phyloP scores from a whole-genome alignment of 2,329 filamentous ascomycete species.

The Paecilomyces fulvus region DNA sequence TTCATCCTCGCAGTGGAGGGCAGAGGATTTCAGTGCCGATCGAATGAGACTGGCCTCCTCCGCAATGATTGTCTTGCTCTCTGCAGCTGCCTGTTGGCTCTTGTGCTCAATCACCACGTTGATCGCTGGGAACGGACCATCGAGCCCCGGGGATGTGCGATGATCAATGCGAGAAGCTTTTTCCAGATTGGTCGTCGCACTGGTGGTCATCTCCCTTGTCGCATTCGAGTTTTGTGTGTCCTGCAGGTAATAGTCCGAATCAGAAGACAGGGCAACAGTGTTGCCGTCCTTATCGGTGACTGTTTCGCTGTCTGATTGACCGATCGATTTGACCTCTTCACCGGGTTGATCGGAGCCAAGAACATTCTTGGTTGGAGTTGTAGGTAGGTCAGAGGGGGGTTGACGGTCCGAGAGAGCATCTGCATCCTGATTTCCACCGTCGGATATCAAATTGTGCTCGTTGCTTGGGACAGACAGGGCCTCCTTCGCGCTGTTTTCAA shows the following conservation, averaged over 20 bases:
- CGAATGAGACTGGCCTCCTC: conserved; percentile 25
- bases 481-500: not conserved
- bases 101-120: conserved; percentile 2
- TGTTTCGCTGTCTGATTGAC: not conserved
- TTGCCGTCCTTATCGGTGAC: not conserved
- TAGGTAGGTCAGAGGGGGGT: not conserved
- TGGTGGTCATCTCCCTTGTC: not conserved
- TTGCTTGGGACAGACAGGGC: not conserved
- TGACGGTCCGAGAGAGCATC: not conserved
- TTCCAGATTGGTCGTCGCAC: not conserved
- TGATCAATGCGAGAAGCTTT: not conserved
- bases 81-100: conserved; percentile 7
- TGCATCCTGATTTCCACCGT: not conserved
- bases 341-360: not conserved
- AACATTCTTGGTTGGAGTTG: not conserved
- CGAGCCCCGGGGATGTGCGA: not conserved
- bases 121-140: not conserved
- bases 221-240: not conserved
- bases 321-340: not conserved
- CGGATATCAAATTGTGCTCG: not conserved
- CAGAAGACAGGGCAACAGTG: not conserved
- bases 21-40: conserved; percentile 26
- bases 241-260: not conserved
- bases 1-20: conserved; percentile 31
- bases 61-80: conserved; percentile 18